phyloP scores from a whole-genome alignment of 1,284 basidiomycete species.

The Jaminaea rosea region DNA sequence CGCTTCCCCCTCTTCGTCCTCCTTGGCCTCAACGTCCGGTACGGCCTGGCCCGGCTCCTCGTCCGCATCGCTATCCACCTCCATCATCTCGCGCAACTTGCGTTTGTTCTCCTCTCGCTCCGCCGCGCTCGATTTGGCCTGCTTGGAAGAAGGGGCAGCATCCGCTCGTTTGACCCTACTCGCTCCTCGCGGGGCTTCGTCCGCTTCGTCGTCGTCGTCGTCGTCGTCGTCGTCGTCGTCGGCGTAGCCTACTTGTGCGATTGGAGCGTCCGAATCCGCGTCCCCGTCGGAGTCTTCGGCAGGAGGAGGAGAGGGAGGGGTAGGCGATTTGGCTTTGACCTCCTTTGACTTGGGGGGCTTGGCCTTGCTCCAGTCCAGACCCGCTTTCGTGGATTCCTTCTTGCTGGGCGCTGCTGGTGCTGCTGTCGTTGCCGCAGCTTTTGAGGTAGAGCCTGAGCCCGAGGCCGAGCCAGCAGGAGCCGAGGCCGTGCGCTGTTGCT shows the following conservation, averaged over 20 bases:
- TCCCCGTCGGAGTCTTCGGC: background rate
- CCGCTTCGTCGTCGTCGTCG: background rate
- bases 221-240: background rate
- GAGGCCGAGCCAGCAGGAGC: too few relatives aligned
- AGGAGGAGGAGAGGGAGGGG: background rate
- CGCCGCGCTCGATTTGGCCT: too few relatives aligned
- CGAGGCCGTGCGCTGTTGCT: too few relatives aligned
- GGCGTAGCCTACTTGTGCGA: background rate
- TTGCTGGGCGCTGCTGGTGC: too few relatives aligned
- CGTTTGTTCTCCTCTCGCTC: background rate
- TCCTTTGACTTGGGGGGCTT: background rate
- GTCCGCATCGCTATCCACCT: background rate
- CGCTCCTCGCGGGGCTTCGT: background rate
- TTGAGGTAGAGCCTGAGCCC: too few relatives aligned
- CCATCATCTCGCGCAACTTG: constrained; percentile 1
- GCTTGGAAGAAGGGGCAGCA: background rate
- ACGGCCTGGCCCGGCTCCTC: background rate
- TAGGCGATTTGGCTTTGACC: too few relatives aligned
- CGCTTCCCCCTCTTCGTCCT: too few relatives aligned
- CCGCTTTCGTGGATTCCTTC: too few relatives aligned
- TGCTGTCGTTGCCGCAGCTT: too few relatives aligned
- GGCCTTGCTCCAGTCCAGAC: constrained; percentile 1
- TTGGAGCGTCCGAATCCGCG: background rate
- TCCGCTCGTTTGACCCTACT: background rate
- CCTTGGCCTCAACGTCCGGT: background rate